Evolutionary conservation across 805 yeast species (phyloP).

Genomic region (Ogataea neopini): DNA sequence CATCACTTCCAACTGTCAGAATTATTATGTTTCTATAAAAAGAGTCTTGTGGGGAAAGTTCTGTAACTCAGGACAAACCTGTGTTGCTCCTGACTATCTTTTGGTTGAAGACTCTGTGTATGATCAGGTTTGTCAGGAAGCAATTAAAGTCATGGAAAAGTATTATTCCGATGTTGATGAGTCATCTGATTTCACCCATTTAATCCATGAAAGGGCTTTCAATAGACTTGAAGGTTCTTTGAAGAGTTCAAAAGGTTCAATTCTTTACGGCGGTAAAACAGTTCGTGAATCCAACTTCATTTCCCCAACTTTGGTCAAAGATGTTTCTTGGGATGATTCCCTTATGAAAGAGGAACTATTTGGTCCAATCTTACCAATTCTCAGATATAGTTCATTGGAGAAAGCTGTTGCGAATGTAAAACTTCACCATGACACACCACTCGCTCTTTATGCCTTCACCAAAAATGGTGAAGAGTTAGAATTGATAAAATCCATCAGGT

Average conservation of each 20-base stretch:
- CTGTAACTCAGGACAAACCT: slow-evolving; percentile 84
- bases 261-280: slow-evolving; percentile 48
- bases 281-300: slow-evolving; percentile 46
- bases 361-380: slow-evolving; percentile 82
- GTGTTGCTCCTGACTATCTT: slow-evolving; percentile 86
- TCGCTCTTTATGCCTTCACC: slow-evolving; percentile 75
- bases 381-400: slow-evolving; percentile 50
- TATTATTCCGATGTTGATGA: slow-evolving; percentile 45
- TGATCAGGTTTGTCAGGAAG: slow-evolving; percentile 49
- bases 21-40: slow-evolving; percentile 38
- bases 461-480: slow-evolving; percentile 47
- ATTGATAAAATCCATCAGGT: slow-evolving; percentile 56
- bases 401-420: slow-evolving; percentile 48
- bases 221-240: slow-evolving; percentile 47
- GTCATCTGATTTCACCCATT: slow-evolving; percentile 53
- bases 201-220: slow-evolving; percentile 57
- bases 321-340: slow-evolving; percentile 65
- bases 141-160: slow-evolving; percentile 41
- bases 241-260: slow-evolving; percentile 49
- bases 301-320: slow-evolving; percentile 71
- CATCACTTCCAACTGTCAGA: slow-evolving; percentile 51
- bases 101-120: slow-evolving; percentile 63
- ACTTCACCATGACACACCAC: slow-evolving; percentile 68
- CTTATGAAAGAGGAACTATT: slow-evolving; percentile 77
- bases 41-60: slow-evolving; percentile 80